Evolutionary conservation across 2,329 filamentous ascomycete genomes (phyloP), one percentile per base, ranked within the genome.

Genomic region (Stagonosporopsis rhizophila): DNA sequence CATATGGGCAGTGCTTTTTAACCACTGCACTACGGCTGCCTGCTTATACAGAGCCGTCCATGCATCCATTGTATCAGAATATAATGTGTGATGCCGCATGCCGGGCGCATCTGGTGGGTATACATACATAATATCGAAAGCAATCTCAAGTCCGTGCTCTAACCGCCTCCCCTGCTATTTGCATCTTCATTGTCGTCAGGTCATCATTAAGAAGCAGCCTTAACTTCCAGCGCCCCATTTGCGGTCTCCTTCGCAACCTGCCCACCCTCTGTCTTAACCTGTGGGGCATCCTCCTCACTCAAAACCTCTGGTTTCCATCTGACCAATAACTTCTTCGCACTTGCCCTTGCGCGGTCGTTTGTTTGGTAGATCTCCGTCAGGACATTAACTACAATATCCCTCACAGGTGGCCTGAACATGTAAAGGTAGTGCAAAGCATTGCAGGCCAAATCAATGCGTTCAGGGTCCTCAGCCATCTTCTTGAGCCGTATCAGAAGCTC

Each of bases 401-500:
- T 78, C 1, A 82, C 83, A 0, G 86, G 86, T 5, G 85, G 85
- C n/a, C 85, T 79, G 66, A 86, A 65, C 62, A 68, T 68, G 53
- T 67, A 56, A 46, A 78, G 78, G 60, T 76, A 86, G 77, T 86
- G 79, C 58, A 88, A 74, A 12, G 85, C 79, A 63, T 83, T 83
- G 19, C 84, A 80, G 23, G 83, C 84, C 38, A 88, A 78, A 42
- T 80, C 80, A 44, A 88, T 84, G 44, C 86, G 79, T 66, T 89
- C 86, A 0, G 86, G 86, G 71, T 89, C 86, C 62, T 83, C 81
- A 0, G 86, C 85, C 54, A 89, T 78, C 56, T 81, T 83, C 65
- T 83, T 83, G 32, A 98, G 87, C 45, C 90, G 85, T 42, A 87
- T 82, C 2, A 98, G 82, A 59, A 98, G 87, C 11, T 84, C 82